A percentile compares a stretch with the other conserved stretches of the same genome.
phyloP scores from a whole-genome alignment of 371 early-diverging fungal species.

The Rhizopus microsporus region DNA sequence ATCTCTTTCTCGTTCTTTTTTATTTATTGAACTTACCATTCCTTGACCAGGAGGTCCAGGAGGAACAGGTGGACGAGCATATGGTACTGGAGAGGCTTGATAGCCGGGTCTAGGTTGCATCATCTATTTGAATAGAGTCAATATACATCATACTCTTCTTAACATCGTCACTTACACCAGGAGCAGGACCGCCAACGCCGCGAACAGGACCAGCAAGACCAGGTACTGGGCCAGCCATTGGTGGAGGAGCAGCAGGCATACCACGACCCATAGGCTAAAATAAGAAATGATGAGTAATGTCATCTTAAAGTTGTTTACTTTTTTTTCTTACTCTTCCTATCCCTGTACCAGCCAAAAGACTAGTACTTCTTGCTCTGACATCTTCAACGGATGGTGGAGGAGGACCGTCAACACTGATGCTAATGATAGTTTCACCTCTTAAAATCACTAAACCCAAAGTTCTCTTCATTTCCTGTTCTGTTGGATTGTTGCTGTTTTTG shows the following conservation, averaged over 20 bases:
- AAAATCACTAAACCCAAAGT: constrained; percentile 93
- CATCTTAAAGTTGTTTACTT: not conserved
- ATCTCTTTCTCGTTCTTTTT: not conserved
- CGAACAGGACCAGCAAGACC: constrained; percentile 89
- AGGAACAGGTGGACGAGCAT: constrained; percentile 69
- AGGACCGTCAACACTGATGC: constrained; percentile 89
- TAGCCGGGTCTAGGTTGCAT: constrained; percentile 70
- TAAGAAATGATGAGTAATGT: constrained; percentile 2
- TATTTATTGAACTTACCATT: constrained; percentile 9
- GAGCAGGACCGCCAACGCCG: constrained; percentile 92
- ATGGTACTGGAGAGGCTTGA: constrained; percentile 72
- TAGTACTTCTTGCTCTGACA: constrained; percentile 51
- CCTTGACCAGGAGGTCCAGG: constrained; percentile 32
- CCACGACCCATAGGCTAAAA: constrained; percentile 88
- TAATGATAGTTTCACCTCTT: constrained; percentile 92
- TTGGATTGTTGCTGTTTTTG: constrained; percentile 48
- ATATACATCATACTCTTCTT: constrained; percentile 7
- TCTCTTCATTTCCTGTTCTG: constrained; percentile 77
- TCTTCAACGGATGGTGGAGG: constrained; percentile 79
- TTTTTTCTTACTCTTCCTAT: constrained; percentile 57
- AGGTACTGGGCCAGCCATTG: constrained; percentile 51
- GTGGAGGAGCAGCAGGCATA: constrained; percentile 79
- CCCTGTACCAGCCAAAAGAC: constrained; percentile 71
- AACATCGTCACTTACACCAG: constrained; percentile 46
- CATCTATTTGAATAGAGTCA: constrained; percentile 37